Base-by-base conservation (phyloP, 768 basidiomycete species). In the Russula compacta region DNA sequence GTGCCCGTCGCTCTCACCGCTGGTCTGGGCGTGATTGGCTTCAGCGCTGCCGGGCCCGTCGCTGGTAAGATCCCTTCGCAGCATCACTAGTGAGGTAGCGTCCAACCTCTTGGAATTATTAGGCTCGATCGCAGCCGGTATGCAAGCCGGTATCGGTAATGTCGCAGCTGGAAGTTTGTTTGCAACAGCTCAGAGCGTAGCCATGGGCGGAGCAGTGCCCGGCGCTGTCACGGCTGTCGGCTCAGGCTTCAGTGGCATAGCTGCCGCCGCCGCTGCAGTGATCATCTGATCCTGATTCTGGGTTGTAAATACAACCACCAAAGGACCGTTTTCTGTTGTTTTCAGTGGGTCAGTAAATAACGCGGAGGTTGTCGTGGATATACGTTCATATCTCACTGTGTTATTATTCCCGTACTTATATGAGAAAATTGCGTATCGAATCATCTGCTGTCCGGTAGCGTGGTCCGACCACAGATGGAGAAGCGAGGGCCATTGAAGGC, bases 151-250 rank as follows among this genome's bases (percentile, higher is more conserved):
- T 5, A 56, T 61, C 11, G 59, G 60, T 7, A 57, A 53, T 24
- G 54, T 61, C 33, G 59, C 11, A 4, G 49, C 43, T 2, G 60
- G 55, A 10, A 56, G 54, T 29, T 7, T 49, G 6, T 58, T 61
- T 33, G 50, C 60, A 6, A 6, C 4, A 0, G 21, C 15, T 8
- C 63, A 61, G 32, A 58, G 59, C 14, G 21, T 49, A 10, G 50
- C 54, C 6, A 64, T 58, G 55, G 59, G 59, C 2, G 63, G 63
- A 15, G 51, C 39, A 12, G 24, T 38, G 29, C 55, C 51, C 9
- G 6, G 40, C 5, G 35, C n/a, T 6, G 3, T 43, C 6, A 6
- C 19, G 1, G 63, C 21, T 11, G 12, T 56, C 29, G 29, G 17
- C n/a, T n/a, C n/a, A n/a, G n/a, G n/a, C n/a, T n/a, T n/a, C n/a